phyloP scores from a whole-genome alignment of 495 filamentous ascomycete genomes.

The Pyrenula massariospora region DNA sequence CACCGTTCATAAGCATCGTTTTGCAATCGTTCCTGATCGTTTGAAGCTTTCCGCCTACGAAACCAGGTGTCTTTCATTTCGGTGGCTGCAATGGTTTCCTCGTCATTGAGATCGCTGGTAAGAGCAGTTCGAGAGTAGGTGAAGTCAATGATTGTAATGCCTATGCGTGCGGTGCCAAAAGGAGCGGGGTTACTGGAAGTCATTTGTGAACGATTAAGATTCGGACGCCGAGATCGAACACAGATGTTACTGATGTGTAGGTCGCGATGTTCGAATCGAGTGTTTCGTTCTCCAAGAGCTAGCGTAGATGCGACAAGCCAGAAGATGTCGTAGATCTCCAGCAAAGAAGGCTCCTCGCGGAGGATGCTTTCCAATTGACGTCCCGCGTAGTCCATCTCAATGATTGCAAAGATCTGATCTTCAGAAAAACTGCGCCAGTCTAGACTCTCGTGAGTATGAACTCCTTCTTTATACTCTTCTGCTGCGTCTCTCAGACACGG shows the following conservation, averaged over 20 bases:
- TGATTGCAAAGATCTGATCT: conserved; percentile 62
- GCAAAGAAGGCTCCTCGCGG: conserved; percentile 37
- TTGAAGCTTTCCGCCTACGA: not conserved
- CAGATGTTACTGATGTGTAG: conserved; percentile 84
- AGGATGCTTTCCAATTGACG: conserved; percentile 50
- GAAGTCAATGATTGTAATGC: conserved; percentile 83
- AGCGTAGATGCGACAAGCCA: conserved; percentile 68
- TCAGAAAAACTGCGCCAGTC: conserved; percentile 41
- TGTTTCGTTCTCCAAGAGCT: conserved; percentile 59
- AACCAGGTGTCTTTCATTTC: not conserved
- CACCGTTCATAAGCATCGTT: not conserved
- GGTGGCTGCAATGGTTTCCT: not conserved
- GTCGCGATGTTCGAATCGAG: conserved; percentile 72
- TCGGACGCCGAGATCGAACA: conserved; percentile 34
- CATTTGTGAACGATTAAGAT: conserved; percentile 21
- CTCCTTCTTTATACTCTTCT: conserved; percentile 50
- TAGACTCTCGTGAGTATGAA: conserved; percentile 4
- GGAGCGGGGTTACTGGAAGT: conserved; percentile 16
- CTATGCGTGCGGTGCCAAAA: conserved; percentile 57
- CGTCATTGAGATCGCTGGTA: conserved; percentile 24
- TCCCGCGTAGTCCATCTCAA: conserved; percentile 84
- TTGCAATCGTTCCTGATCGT: not conserved
- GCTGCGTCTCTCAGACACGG: conserved; percentile 49
- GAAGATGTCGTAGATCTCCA: conserved; percentile 75
- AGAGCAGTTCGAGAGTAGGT: conserved; percentile 62